Evolutionary conservation across 2,329 filamentous ascomycete genomes (phyloP).

Genomic region (Tolypocladium tundrense): DNA sequence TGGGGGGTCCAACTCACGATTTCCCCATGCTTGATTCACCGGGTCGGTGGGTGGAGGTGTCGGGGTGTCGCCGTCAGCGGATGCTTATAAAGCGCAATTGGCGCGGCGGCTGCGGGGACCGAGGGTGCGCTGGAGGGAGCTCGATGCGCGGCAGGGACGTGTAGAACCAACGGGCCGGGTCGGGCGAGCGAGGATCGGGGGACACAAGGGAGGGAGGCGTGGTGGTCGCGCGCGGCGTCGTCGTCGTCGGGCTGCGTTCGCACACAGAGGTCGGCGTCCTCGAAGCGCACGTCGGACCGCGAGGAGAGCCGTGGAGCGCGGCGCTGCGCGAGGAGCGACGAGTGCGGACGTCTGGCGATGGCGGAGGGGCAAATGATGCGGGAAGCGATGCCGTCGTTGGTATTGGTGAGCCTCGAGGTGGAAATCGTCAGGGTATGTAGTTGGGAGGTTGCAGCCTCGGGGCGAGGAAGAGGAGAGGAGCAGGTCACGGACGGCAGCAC

Average conservation of each 20-base stretch:
- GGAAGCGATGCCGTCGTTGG: neutral
- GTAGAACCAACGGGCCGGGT: neutral
- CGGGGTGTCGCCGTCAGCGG: neutral
- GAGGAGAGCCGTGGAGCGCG: neutral
- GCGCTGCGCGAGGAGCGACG: neutral
- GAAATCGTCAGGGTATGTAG: neutral
- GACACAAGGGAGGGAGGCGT: neutral
- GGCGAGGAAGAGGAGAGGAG: neutral
- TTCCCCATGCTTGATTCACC: constrained; percentile 1
- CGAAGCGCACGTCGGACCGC: neutral
- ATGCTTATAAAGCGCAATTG: neutral
- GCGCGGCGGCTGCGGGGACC: neutral
- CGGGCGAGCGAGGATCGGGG: neutral
- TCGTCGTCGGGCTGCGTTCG: neutral
- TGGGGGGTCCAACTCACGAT: constrained; percentile 3
- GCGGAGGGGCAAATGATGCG: neutral
- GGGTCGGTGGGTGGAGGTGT: neutral
- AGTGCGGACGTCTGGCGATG: neutral
- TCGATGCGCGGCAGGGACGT: neutral
- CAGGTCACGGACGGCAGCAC: too few species aligned
- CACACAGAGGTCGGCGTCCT: neutral
- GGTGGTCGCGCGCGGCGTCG: neutral
- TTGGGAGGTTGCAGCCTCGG: neutral
- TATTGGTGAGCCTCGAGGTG: neutral
- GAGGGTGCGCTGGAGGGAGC: neutral